Conservation (phyloP, 2,329 filamentous ascomycete species). For the Byssoonygena ceratinophila region DNA sequence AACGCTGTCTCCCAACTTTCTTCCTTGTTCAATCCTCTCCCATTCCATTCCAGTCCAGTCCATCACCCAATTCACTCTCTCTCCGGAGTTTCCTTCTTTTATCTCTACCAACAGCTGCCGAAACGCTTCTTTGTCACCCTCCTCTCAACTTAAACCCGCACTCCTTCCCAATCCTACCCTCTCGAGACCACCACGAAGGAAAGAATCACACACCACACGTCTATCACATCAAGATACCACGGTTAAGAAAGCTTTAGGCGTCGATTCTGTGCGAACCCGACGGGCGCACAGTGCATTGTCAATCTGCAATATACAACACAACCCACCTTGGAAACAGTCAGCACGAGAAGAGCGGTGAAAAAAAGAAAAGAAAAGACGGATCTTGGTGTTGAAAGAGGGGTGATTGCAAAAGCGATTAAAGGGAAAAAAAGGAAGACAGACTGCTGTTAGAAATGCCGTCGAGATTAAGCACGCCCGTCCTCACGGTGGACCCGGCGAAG, state of each 20-base stretch:
- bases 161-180: too few species aligned
- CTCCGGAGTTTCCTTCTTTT: slow-evolving; percentile 9
- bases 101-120: neutral
- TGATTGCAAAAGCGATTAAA: too few species aligned
- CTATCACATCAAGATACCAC: neutral
- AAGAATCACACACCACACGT: neutral
- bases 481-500: slow-evolving; percentile 81
- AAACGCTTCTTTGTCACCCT: neutral
- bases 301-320: neutral
- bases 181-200: too few species aligned
- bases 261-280: slow-evolving; percentile 7
- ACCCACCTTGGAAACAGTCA: too few species aligned
- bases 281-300: slow-evolving; percentile 1
- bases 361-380: neutral
- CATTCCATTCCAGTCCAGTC: neutral
- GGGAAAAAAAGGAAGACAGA: neutral
- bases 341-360: neutral
- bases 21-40: slow-evolving; percentile 11
- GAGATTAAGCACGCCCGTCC: slow-evolving; percentile 69
- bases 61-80: neutral
- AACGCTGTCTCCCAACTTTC: slow-evolving; percentile 14
- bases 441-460: slow-evolving; percentile 56
- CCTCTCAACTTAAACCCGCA: neutral
- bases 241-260: slow-evolving; percentile 3
- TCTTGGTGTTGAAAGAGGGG: too few species aligned